Conservation (phyloP, 495 filamentous ascomycete species). For the Cryomyces antarcticus region DNA sequence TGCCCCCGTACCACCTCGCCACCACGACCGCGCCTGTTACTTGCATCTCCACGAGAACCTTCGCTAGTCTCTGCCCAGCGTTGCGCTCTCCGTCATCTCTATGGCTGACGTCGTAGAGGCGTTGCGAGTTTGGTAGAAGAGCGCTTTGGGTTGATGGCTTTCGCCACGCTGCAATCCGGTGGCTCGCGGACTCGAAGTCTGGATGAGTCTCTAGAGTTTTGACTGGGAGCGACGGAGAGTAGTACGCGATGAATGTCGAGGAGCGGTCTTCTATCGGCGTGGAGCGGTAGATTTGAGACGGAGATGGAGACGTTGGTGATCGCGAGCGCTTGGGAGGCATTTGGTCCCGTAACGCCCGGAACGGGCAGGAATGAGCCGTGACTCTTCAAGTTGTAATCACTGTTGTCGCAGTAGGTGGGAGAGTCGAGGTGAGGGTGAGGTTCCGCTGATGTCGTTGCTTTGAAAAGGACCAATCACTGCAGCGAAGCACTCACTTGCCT, state of each 20-base stretch:
- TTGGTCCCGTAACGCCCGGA: not conserved
- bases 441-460: too few relatives aligned
- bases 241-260: conserved; percentile 23
- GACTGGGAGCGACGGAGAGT: conserved; percentile 17
- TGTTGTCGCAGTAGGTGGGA: too few relatives aligned
- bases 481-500: too few relatives aligned
- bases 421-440: too few relatives aligned
- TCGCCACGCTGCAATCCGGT: conserved; percentile 25
- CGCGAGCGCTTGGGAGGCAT: conserved; percentile 15
- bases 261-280: conserved; percentile 18
- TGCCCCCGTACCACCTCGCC: conserved; percentile 27
- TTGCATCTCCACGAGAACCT: conserved; percentile 16
- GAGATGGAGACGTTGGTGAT: conserved; percentile 4
- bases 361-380: too few relatives aligned
- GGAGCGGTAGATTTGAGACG: conserved; percentile 15
- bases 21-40: conserved; percentile 23
- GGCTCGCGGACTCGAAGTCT: conserved; percentile 17
- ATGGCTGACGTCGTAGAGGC: conserved; percentile 16
- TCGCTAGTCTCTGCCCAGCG: conserved; percentile 19
- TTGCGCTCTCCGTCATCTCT: conserved; percentile 28
- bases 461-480: too few relatives aligned
- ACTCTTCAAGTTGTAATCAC: too few relatives aligned
- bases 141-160: conserved; percentile 13
- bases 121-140: conserved; percentile 3
- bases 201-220: conserved; percentile 15